A percentile compares a stretch with the other conserved stretches of the same genome.
These are phyloP conservation scores for Emmonsia crescens DNA, from an alignment of 2,329 filamentous ascomycete species.

Conservation along the genomic window DNA sequence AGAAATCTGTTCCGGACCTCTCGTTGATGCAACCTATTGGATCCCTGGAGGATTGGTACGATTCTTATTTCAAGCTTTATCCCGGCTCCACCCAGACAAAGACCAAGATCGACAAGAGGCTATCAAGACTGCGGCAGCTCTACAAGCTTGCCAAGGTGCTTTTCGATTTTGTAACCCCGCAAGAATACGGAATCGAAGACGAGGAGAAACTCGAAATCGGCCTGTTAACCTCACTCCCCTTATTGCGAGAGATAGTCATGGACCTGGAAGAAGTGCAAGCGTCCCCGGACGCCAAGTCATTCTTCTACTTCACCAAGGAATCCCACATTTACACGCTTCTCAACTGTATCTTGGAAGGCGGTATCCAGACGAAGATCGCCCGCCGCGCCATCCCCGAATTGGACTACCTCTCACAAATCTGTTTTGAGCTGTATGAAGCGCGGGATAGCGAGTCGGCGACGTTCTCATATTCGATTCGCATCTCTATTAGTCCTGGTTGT, in stretches of 20 bases:
- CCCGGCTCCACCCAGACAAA: constrained; percentile 63
- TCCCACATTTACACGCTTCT: constrained; percentile 96
- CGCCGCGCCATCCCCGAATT: constrained; percentile 92
- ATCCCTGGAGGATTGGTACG: constrained; percentile 46
- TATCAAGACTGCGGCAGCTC: constrained; percentile 81
- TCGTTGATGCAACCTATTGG: constrained; percentile 33
- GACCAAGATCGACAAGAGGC: constrained; percentile 69
- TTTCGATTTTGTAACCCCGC: constrained; percentile 96
- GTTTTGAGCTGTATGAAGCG: constrained; percentile 94
- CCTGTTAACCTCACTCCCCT: constrained; percentile 78
- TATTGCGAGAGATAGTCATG: constrained; percentile 92
- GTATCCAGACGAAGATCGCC: constrained; percentile 92
- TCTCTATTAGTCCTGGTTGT: constrained; percentile 89
- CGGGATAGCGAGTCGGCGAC: constrained; percentile 66
- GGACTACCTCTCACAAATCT: constrained; percentile 95
- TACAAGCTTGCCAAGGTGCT: constrained; percentile 90
- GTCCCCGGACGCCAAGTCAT: constrained; percentile 83
- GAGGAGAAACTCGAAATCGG: constrained; percentile 98
- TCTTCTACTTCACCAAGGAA: constrained; percentile 99
- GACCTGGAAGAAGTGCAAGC: constrained; percentile 97
- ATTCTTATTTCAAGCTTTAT: constrained; percentile 82
- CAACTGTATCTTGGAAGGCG: constrained; percentile 95
- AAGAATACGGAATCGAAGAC: constrained; percentile 94
- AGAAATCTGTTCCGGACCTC: constrained; percentile 39
- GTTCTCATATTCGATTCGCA: constrained; percentile 91